Percentiles rank a stretch among this genome's conserved stretches.
These are phyloP conservation scores for Fusarium sp. DNA, from an alignment of 2,329 filamentous ascomycete genomes.

Conservation along the genomic window DNA sequence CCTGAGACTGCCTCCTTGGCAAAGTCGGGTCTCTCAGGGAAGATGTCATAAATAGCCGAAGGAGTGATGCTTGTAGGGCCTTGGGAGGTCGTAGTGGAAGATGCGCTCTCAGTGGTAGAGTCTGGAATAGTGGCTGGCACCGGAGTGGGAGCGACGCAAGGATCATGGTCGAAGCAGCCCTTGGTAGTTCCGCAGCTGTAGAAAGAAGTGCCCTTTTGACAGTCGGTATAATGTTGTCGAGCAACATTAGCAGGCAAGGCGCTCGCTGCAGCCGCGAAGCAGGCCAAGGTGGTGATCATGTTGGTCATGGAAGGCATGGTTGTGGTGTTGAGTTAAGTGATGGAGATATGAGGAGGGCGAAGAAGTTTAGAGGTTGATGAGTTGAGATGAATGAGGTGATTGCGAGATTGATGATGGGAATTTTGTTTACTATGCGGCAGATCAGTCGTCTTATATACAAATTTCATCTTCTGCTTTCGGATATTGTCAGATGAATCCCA, in stretches of 20 bases:
- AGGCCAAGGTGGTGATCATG: slow-evolving; percentile 9
- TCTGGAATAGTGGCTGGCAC: not conserved
- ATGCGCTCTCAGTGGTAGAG: not conserved
- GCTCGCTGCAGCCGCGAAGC: slow-evolving; percentile 11
- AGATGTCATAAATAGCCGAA: slow-evolving; percentile 25
- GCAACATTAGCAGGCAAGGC: slow-evolving; percentile 13
- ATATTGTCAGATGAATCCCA: not conserved
- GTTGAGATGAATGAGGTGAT: no score
- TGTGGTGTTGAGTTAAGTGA: not conserved
- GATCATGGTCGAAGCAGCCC: slow-evolving; percentile 19
- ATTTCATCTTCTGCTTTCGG: no score
- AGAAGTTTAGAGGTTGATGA: no score
- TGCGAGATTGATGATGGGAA: no score
- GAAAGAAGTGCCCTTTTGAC: slow-evolving; percentile 10
- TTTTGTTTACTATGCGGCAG: not conserved
- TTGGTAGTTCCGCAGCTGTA: slow-evolving; percentile 4
- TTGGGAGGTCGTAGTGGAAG: not conserved
- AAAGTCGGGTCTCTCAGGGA: slow-evolving; percentile 28
- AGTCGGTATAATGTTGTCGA: slow-evolving; percentile 19
- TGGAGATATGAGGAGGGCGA: no score
- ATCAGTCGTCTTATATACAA: slow-evolving; percentile 1
- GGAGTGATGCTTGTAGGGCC: not conserved
- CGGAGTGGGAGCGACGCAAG: slow-evolving; percentile 5
- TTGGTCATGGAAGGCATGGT: slow-evolving; percentile 26
- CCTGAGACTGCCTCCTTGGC: slow-evolving; percentile 23